Evolutionary conservation across 2,329 filamentous ascomycete genomes (phyloP).

Genomic region (Ceratocystis papillata): DNA sequence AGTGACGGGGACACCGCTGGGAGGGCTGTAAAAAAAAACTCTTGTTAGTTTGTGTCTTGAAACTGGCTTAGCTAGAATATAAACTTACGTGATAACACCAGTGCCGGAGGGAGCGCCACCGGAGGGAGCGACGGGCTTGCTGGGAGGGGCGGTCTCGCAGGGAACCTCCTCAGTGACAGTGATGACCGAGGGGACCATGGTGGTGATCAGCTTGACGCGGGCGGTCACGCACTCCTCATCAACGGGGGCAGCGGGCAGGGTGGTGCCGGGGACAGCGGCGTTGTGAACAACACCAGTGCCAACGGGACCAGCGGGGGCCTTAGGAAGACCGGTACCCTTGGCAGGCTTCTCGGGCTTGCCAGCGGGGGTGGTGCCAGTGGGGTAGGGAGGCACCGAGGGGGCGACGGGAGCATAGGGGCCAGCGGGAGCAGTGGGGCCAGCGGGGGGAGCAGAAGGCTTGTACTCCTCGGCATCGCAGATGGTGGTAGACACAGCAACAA

Average conservation of each 20-base stretch:
- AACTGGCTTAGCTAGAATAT: neutral
- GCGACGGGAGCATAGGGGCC: slow-evolving; percentile 11
- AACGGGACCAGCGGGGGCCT: slow-evolving; percentile 24
- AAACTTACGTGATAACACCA: slow-evolving; percentile 34
- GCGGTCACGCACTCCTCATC: slow-evolving; percentile 30
- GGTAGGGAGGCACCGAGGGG: slow-evolving; percentile 20
- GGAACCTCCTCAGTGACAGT: slow-evolving; percentile 35
- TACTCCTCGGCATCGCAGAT: slow-evolving; percentile 32
- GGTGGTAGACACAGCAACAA: slow-evolving; percentile 34
- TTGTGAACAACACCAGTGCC: slow-evolving; percentile 19
- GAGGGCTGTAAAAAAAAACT: slow-evolving; percentile 26
- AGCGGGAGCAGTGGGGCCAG: slow-evolving; percentile 20
- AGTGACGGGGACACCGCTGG: slow-evolving; percentile 34
- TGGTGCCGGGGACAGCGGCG: slow-evolving; percentile 25
- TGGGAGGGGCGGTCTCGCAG: slow-evolving; percentile 32
- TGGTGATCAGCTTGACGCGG: slow-evolving; percentile 43
- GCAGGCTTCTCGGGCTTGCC: slow-evolving; percentile 8
- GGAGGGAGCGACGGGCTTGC: slow-evolving; percentile 28
- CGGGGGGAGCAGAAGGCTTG: slow-evolving; percentile 17
- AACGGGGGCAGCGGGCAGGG: slow-evolving; percentile 27
- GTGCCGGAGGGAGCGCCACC: slow-evolving; percentile 34
- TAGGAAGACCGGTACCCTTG: slow-evolving; percentile 10
- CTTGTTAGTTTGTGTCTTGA: slow-evolving; percentile 23
- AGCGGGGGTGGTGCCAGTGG: slow-evolving; percentile 22
- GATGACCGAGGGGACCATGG: slow-evolving; percentile 44